Conservation (phyloP, 163 green algal species). For the Chlorella variabilis region DNA sequence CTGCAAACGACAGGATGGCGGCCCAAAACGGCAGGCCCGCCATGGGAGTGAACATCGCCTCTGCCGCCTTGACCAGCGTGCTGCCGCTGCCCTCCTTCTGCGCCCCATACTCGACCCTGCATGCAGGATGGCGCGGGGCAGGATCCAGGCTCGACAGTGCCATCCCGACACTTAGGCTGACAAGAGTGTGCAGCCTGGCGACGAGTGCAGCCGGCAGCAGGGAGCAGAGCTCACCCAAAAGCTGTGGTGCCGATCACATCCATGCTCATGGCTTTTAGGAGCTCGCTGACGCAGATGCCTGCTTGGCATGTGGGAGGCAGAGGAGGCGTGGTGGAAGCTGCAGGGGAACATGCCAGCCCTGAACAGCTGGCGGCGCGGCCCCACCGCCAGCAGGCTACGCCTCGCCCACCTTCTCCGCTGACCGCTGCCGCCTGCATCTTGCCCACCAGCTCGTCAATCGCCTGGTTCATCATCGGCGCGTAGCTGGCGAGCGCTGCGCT, state of each 20-base stretch:
- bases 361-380: too few relatives aligned
- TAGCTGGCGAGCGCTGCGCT: conserved; percentile 26
- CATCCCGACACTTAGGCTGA: too few relatives aligned
- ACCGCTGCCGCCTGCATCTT: neutral
- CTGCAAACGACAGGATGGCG: neutral
- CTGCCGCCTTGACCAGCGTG: neutral
- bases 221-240: neutral
- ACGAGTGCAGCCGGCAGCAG: too few relatives aligned
- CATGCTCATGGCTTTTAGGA: conserved; percentile 47
- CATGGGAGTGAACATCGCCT: conserved; percentile 7
- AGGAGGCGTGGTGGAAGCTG: neutral
- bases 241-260: conserved; percentile 47
- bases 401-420: neutral
- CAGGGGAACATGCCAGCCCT: too few relatives aligned
- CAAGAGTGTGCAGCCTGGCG: too few relatives aligned
- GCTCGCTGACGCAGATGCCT: conserved; percentile 28
- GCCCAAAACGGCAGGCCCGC: neutral
- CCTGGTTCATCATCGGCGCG: conserved; percentile 26
- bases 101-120: neutral
- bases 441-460: conserved; percentile 6
- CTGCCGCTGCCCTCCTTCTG: conserved; percentile 4
- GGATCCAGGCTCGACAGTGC: too few relatives aligned
- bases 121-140: neutral
- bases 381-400: neutral
- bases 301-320: neutral